Evolutionary conservation across 257 asterid species (phyloP), one percentile per base, ranked within the genome.

Genomic region (Solanum paucissectum): DNA sequence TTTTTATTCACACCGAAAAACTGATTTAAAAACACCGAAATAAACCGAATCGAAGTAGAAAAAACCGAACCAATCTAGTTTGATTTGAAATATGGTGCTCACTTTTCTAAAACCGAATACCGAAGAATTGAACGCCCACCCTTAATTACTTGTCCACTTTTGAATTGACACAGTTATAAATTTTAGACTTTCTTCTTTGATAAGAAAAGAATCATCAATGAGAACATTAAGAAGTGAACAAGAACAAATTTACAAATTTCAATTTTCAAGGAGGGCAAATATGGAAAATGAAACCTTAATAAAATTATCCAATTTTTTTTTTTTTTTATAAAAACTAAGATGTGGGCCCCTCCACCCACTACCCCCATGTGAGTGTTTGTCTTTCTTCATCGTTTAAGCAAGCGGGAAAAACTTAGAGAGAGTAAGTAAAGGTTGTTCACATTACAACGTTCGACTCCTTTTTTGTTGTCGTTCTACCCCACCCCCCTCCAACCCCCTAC

Each of bases 361-460:
- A 38, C 7, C 20, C 32, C 3, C 85, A 81, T 82, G 86, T 49
- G 69, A 82, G 40, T 42, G 8, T 5, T 27, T 34, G 4, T 82
- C 68, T 82, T 49, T 82, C 68, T 46, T 49, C 60, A 32, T 49
- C 29, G 69, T 29, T 44, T 81, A 81, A 49, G 69, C 46, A n/a
- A 72, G 87, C 77, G 83, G 83, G 37, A 73, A 87, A 72, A 46
- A 12, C 9, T 5, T 0, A 66, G 37, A 27, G n/a, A 68, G 16
- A 11, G 36, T 49, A 55, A 76, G 25, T 6, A 62, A 68, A 76
- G 79, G 87, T 73, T 40, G 90, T 88, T 85, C 92, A 87, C 92
- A 91, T 88, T 91, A 27, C 91, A 91, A 91, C 93, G 93, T 91
- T 91, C 92, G 92, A 90, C 83, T 89, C 81, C 68, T 87, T 71